Conservation (phyloP, 495 filamentous ascomycete genomes). For the Penicillium lividum region DNA sequence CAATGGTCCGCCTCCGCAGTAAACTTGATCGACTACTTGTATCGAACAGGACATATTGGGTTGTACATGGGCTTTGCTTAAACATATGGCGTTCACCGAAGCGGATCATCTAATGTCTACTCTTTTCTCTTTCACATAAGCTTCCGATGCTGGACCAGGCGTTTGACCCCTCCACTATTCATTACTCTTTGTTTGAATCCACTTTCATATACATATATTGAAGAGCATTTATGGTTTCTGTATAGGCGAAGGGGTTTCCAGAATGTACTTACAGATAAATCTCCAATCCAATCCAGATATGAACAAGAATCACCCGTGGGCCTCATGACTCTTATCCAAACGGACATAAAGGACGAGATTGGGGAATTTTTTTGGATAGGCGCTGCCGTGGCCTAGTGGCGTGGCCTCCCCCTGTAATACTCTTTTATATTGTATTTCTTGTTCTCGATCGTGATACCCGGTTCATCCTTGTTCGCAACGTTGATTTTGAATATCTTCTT, state of each 20-base stretch:
- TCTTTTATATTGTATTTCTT: no score
- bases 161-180: slow-evolving; percentile 5
- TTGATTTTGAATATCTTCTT: no score
- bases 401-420: no score
- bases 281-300: neutral
- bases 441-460: no score
- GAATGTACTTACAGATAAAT: neutral
- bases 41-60: neutral
- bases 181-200: neutral
- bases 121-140: neutral
- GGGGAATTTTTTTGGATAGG: no score
- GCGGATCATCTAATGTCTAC: neutral
- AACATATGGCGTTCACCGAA: slow-evolving; percentile 8
- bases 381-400: no score
- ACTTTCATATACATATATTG: slow-evolving; percentile 10
- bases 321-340: no score
- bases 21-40: slow-evolving; percentile 18
- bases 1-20: slow-evolving; percentile 28
- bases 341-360: no score
- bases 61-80: slow-evolving; percentile 2
- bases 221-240: slow-evolving; percentile 4
- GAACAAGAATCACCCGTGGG: neutral
- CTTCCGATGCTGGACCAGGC: neutral
- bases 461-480: no score
- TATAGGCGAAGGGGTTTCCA: neutral